Base-by-base conservation (phyloP, 345 rosid species). In the Streptanthus diversifolius region DNA sequence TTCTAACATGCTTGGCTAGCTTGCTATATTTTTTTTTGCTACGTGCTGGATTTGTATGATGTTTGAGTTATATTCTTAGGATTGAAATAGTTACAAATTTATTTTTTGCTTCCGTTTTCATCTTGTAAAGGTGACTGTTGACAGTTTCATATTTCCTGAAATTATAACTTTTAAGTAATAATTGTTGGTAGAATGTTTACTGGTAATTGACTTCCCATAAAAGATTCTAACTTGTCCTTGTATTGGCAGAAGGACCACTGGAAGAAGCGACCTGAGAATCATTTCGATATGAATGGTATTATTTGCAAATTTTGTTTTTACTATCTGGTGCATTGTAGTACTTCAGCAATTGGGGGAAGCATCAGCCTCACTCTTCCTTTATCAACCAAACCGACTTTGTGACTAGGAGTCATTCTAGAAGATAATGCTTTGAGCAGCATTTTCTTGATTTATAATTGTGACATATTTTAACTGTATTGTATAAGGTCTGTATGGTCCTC, bases 251-350 rank as follows among this genome's bases (percentile, higher is more conserved):
- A 86, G 81, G 92, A 89, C 60, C 80, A 80, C 73, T 84, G 83
- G 53, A 95, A 80, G 86, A 95, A 74, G 90, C 85, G 96, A 84
- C 47, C 58, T 56, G 98, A 89, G 77, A 88, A 81, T 72, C 92
- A 83, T 80, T 85, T 84, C 71, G 96, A 89, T 70, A 87, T 81
- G 59, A 90, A 85, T 80, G 97, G 96, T 73, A 82, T 81, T 48
- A 78, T 82, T 79, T 92, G 86, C 90, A 82, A 73, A 67, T 49
- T 52, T 72, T 39, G 18, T 41, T 44, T 84, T 54, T 62, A 36
- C 17, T 63, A 32, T 68, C 48, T 35, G 17, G 22, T 76, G 71
- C 66, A 70, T 55, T 69, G 33, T 63, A 41, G 35, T 71, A 30
- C 59, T 63, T 71, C 27, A 49, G 48, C 59, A 2, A 63, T 69